phyloP scores from a whole-genome alignment of 306 rosid species.

The Pueraria montana region DNA sequence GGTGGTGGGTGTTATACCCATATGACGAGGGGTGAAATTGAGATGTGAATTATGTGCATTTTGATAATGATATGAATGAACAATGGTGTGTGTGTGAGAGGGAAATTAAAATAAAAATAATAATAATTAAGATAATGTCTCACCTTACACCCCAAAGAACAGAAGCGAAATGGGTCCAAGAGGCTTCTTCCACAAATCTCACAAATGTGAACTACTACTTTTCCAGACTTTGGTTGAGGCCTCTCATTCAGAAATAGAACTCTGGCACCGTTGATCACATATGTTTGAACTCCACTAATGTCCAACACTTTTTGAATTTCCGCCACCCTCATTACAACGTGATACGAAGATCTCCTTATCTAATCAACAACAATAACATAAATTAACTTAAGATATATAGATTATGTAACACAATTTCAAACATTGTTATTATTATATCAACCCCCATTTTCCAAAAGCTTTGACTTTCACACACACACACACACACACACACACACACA shows the following conservation, averaged over 20 bases:
- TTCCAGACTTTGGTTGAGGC: conserved; percentile 90
- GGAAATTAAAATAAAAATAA: neutral
- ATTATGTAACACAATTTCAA: neutral
- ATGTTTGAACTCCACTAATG: conserved; percentile 90
- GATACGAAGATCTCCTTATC: conserved; percentile 95
- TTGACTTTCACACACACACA: too few relatives aligned
- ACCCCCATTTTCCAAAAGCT: neutral
- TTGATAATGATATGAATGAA: conserved; percentile 53
- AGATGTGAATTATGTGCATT: conserved; percentile 56
- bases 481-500: too few relatives aligned
- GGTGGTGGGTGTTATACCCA: conserved; percentile 68
- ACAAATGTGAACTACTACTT: conserved; percentile 84
- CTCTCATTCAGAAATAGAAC: conserved; percentile 93
- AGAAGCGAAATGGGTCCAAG: conserved; percentile 90
- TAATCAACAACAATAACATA: conserved; percentile 29
- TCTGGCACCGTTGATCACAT: conserved; percentile 93
- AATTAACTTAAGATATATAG: neutral
- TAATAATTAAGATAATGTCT: conserved; percentile 35
- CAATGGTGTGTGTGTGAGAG: conserved; percentile 14
- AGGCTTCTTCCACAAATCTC: conserved; percentile 91
- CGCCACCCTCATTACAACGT: conserved; percentile 87
- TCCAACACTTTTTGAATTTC: conserved; percentile 83
- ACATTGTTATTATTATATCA: neutral
- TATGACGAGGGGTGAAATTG: conserved; percentile 51
- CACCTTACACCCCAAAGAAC: conserved; percentile 98